Evolutionary conservation across 2,329 filamentous ascomycete species (phyloP).

Genomic region (Tolypocladium album): DNA sequence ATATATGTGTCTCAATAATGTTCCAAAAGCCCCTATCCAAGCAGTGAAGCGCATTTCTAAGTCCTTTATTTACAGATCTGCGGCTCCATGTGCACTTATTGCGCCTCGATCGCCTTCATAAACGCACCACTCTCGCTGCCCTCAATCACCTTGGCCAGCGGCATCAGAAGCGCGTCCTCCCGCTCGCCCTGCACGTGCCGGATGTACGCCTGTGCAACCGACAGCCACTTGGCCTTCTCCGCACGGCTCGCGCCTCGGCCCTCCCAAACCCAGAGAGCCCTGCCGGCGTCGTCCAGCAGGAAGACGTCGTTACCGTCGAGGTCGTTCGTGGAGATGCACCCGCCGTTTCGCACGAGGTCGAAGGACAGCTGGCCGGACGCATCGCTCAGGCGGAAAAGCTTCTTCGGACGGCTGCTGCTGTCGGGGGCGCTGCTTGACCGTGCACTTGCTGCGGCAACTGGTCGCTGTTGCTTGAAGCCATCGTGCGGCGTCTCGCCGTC

Average conservation of each 20-base stretch:
- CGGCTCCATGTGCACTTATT: not conserved
- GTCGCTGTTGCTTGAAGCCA: constrained; percentile 30
- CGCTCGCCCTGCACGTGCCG: constrained; percentile 24
- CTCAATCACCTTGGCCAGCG: constrained; percentile 46
- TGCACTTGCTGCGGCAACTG: constrained; percentile 16
- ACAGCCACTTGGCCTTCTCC: constrained; percentile 52
- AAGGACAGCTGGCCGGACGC: constrained; percentile 46
- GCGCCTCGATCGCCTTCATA: constrained; percentile 28
- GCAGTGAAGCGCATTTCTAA: too few species aligned
- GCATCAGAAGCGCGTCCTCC: constrained; percentile 29
- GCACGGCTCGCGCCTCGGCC: constrained; percentile 43
- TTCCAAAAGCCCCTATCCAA: not conserved
- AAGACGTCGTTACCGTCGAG: constrained; percentile 52
- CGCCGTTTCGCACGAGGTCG: constrained; percentile 45
- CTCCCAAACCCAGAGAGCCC: constrained; percentile 55
- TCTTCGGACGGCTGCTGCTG: constrained; percentile 17
- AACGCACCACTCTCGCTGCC: constrained; percentile 46
- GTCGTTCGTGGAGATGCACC: constrained; percentile 31
- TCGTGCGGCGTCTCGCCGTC: constrained; percentile 25
- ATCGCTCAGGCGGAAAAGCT: constrained; percentile 54
- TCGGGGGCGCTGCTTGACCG: not conserved
- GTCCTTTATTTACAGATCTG: too few species aligned
- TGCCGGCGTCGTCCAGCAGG: constrained; percentile 46
- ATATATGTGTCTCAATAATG: not conserved
- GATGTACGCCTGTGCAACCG: constrained; percentile 46